These are phyloP conservation scores for Penicillium sp. DNA, from an alignment of 2,329 filamentous ascomycete species.

Conservation along the genomic window DNA sequence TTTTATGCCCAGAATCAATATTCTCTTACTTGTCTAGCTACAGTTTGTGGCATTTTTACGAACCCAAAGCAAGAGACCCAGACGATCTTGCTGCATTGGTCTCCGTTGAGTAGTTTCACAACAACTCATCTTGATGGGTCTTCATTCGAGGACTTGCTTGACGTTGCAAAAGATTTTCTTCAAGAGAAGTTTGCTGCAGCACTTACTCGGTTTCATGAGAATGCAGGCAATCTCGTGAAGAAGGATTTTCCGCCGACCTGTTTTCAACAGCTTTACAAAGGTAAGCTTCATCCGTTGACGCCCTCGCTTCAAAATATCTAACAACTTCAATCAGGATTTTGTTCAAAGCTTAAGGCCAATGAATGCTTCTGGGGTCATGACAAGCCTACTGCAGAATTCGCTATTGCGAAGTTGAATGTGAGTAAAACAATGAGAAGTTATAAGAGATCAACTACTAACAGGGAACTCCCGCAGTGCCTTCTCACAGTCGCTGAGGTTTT, in stretches of 20 bases:
- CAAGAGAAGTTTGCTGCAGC: neutral
- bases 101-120: neutral
- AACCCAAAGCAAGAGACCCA: neutral
- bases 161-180: neutral
- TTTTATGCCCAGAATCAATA: neutral
- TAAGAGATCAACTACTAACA: neutral
- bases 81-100: conserved; percentile 7
- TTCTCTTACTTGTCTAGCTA: neutral
- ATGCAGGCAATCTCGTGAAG: neutral
- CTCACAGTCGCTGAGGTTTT: conserved; percentile 3
- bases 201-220: neutral
- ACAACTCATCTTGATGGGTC: neutral
- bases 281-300: neutral
- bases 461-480: neutral
- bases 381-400: neutral
- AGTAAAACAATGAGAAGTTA: neutral
- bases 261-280: neutral
- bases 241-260: neutral
- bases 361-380: conserved; percentile 6
- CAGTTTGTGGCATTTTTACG: conserved; percentile 7
- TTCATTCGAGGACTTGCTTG: neutral
- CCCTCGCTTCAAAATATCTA: neutral
- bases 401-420: neutral
- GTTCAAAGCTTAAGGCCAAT: neutral
- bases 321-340: neutral